Evolutionary conservation across 345 rosid genomes (phyloP).

Genomic region (Murraya paniculata): DNA sequence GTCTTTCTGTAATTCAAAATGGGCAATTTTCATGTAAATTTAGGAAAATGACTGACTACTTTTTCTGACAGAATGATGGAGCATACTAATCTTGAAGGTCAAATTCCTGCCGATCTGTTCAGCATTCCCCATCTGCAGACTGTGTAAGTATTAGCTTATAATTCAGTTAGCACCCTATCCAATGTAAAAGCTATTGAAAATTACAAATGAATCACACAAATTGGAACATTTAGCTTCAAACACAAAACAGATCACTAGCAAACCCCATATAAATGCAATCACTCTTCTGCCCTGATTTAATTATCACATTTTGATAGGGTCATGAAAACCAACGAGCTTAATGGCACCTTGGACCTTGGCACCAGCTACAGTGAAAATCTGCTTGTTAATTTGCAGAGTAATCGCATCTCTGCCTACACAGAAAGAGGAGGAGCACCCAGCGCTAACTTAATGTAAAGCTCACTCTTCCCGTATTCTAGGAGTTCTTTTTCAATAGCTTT

Average conservation of each 20-base stretch:
- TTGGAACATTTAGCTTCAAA: neutral
- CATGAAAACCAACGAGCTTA: slow-evolving; percentile 47
- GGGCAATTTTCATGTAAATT: neutral
- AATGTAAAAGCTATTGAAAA: neutral
- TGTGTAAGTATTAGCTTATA: slow-evolving; percentile 46
- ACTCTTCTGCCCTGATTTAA: neutral
- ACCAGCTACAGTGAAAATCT: slow-evolving; percentile 38
- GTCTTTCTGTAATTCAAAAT: neutral
- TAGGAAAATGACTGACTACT: neutral
- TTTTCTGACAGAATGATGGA: slow-evolving; percentile 59
- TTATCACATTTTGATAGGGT: slow-evolving; percentile 31
- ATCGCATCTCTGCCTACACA: slow-evolving; percentile 33
- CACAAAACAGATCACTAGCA: neutral
- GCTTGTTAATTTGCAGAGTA: slow-evolving; percentile 52
- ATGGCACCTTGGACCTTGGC: slow-evolving; percentile 56
- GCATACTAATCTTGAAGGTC: slow-evolving; percentile 40
- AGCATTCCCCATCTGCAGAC: slow-evolving; percentile 55
- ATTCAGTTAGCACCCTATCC: neutral
- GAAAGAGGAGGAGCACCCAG: slow-evolving; percentile 5
- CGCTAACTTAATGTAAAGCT: slow-evolving; percentile 47
- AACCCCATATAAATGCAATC: neutral
- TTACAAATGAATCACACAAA: neutral
- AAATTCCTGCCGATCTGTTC: slow-evolving; percentile 52
- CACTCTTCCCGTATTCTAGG: neutral
- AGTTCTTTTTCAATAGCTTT: neutral